Evolutionary conservation across 352 stramenopile species (phyloP), one percentile per base, ranked within the genome.

Genomic region (Phytopythium sindhum): DNA sequence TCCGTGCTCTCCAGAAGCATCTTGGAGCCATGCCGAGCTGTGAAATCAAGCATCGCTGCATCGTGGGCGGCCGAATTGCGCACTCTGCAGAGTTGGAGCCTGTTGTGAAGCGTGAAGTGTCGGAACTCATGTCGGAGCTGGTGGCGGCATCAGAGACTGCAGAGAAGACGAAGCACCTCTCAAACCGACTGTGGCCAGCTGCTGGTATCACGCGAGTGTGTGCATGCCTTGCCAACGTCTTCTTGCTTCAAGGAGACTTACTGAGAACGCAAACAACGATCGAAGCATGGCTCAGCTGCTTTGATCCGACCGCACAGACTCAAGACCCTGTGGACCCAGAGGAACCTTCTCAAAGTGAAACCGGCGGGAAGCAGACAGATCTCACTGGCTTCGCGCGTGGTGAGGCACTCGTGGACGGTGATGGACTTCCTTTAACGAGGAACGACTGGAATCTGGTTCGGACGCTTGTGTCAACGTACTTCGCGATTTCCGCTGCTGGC

Each of bases 381-480:
- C 35, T 48, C 23, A 23, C 47, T 63, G 81, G 81, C 19, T 91
- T 90, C 69, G 78, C 80, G 8, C 68, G 81, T 41, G 86, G 84
- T 9, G 82, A 94, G 52, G 86, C 81, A 41, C 68, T 94, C 41
- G 66, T 92, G 6, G 86, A 93, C 61, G 86, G 85, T 6, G 88
- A 95, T 61, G 80, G 82, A 0, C 65, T 96, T 44, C 88, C 88
- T 2, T 72, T 96, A 28, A 95, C 86, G 4, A 74, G 88, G 50
- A 83, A 76, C 45, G 88, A 96, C 45, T 96, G 88, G 88, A 89
- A 86, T 21, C 61, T 96, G 19, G 88, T 96, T 33, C 84, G 88
- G 0, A 75, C 84, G 17, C 73, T 96, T 41, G 80, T 96, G 26
- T 89, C 86, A 6, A 81, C 86, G 17, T 95, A 91, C 61, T 95